These are phyloP conservation scores for Boletus sp. DNA, from an alignment of 1,284 basidiomycete genomes.

Conservation along the genomic window DNA sequence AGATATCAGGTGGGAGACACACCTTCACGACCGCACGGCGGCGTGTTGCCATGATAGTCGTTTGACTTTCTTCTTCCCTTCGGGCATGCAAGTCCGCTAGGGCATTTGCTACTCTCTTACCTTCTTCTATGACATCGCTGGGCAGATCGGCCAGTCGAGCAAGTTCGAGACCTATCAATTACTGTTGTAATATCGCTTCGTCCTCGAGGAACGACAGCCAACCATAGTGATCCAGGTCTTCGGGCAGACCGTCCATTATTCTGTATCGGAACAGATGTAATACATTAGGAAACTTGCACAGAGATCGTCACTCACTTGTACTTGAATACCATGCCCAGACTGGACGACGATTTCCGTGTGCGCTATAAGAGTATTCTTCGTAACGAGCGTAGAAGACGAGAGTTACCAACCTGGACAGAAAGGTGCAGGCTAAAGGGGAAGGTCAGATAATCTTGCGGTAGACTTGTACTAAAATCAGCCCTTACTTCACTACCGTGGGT, in stretches of 20 bases:
- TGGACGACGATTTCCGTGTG: constrained; percentile 48
- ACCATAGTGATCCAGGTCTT: constrained; percentile 67
- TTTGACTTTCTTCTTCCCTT: constrained; percentile 56
- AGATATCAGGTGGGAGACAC: constrained; percentile 17
- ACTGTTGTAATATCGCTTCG: background rate
- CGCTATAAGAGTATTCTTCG: constrained; percentile 36
- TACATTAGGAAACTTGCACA: background rate
- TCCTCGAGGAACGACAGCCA: constrained; percentile 3
- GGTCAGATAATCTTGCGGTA: background rate
- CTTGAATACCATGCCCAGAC: constrained; percentile 69
- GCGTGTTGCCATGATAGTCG: constrained; percentile 53
- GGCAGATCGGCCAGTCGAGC: constrained; percentile 83
- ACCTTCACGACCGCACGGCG: constrained; percentile 70
- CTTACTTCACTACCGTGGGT: constrained; percentile 71
- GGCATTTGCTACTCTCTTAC: constrained; percentile 54
- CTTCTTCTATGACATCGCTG: constrained; percentile 57
- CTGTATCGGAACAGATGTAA: constrained; percentile 25
- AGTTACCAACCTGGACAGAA: constrained; percentile 61
- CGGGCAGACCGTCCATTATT: constrained; percentile 61
- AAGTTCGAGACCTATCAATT: constrained; percentile 69
- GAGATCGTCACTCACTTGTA: constrained; percentile 62
- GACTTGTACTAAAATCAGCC: constrained; percentile 20
- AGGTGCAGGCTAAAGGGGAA: constrained; percentile 65
- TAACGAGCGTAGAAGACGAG: background rate
- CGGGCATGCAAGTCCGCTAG: constrained; percentile 59